Evolutionary conservation across 2,329 filamentous ascomycete species (phyloP), one percentile per base, ranked within the genome.

Genomic region (Penicillium crustosum): DNA sequence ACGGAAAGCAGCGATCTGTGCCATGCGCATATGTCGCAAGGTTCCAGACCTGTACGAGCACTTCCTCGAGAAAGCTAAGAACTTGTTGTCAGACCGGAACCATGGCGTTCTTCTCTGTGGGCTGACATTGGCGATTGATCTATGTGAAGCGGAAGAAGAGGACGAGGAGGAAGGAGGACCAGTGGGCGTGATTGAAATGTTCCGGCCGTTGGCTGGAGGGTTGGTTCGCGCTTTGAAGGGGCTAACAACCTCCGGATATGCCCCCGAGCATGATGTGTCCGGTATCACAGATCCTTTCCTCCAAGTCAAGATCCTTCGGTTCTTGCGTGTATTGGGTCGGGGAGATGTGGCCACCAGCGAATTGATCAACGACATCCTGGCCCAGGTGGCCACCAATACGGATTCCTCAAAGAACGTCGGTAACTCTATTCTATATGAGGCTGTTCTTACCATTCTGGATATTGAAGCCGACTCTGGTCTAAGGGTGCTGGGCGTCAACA

Each of bases 321-420:
- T 99, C 51, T 80, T 99, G 52, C 85, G 93, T 63, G 90, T 96
- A 9, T 81, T 99, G 45, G 93, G 89, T 17, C 87, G 92, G 61
- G 93, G 93, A 36, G 92, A 99, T 74, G 81, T 87, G 12, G 83
- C 92, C 60, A 92, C 91, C 27, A 97, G 92, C 74, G 95, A 99
- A 76, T 89, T 96, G 75, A 97, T 99, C 80, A 99, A 97, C 78
- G 94, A 99, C 71, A 99, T 99, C 61, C 80, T 99, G 59, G 94
- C 94, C 6, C 93, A 96, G 79, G 94, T 99, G 54, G 94, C 94
- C 52, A 97, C 93, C 39, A 99, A 99, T 76, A 99, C 94, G 1
- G 94, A 99, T 71, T 92, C 93, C 0, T 93, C 93, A 29, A 99
- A 99, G 81, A 99, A 99, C 65, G 94, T 99, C 42, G 94, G 94